Conservation (phyloP, 2,329 filamentous ascomycete species). For the Fusarium sp. region DNA sequence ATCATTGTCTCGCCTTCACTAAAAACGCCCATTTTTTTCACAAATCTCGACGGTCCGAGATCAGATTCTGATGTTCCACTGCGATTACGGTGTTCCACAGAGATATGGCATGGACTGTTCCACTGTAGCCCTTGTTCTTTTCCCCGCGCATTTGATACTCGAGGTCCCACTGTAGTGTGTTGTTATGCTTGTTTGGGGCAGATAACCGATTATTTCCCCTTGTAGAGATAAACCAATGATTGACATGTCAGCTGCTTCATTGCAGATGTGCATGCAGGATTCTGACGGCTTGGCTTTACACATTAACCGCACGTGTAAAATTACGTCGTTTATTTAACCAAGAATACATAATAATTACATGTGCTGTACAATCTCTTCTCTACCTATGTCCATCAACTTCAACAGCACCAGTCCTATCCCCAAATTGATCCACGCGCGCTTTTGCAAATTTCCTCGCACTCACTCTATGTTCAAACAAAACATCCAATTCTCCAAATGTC, state of each 20-base stretch:
- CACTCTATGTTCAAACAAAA: slow-evolving; percentile 61
- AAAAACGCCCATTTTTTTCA: not conserved
- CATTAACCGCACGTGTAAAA: not conserved
- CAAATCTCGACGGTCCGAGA: slow-evolving; percentile 9
- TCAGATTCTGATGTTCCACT: not conserved
- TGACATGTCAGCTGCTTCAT: slow-evolving; percentile 1
- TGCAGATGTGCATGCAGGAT: not conserved
- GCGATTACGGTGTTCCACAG: not conserved
- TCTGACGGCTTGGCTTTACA: not conserved
- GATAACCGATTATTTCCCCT: slow-evolving; percentile 3
- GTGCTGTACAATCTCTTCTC: not conserved
- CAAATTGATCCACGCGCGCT: slow-evolving; percentile 37
- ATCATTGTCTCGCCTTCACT: slow-evolving; percentile 10
- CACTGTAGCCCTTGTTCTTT: not conserved
- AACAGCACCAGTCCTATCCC: slow-evolving; percentile 31
- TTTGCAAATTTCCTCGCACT: slow-evolving; percentile 55
- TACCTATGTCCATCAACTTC: slow-evolving; percentile 21
- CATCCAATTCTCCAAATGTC: slow-evolving; percentile 66
- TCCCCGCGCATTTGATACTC: slow-evolving; percentile 1
- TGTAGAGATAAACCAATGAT: not conserved
- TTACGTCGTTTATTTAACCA: not conserved
- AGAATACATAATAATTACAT: not conserved
- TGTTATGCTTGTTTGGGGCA: not conserved
- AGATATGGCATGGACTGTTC: not conserved
- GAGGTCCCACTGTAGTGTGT: not conserved